Evolutionary conservation across 2,329 filamentous ascomycete genomes (phyloP), one percentile per base, ranked within the genome.

Genomic region (Scopulariopsis brevicaulis): DNA sequence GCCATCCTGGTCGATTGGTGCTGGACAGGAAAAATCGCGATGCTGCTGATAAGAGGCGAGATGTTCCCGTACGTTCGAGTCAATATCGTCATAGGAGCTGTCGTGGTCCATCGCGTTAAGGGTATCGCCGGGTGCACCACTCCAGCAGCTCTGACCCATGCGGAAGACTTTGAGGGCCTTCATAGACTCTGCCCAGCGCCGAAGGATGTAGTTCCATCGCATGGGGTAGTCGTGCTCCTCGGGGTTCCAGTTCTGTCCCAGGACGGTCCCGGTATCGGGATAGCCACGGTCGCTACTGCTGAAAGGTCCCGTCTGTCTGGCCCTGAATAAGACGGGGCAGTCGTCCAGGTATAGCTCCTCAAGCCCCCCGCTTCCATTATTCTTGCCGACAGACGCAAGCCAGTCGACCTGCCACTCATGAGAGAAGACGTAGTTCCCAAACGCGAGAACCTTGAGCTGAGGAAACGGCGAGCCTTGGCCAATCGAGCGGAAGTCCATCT

Each of bases 351-450:
- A 69, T 1, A 79, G 62, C 48, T 73, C 68, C 15, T 70, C 60
- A 0, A 79, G 65, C 0, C 73, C 74, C 0, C 63, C 63, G 1
- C 43, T 56, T 1, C 59, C 61, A n/a, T 65, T 66, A 3, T 55
- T 51, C 4, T 59, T 14, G 4, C 63, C 66, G 3, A 78, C 66
- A 0, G 68, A 69, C 0, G 73, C 59, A 4, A 80, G 70, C 75
- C 76, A 79, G 11, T 73, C 71, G 0, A 77, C 62, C 57, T 79
- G 76, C 67, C 70, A 73, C 22, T 77, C 69, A 37, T 77, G 69
- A 4, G 68, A 68, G 54, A 80, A 76, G 3, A 69, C 66, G 22
- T 70, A 74, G 1, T 70, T 71, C 0, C 73, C 73, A 0, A 80
- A 61, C 0, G 68, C 65, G 0, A 79, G 66, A 0, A 70, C 66